Evolutionary conservation across 257 asterid species (phyloP).

Genomic region (Forsythia suspensa): DNA sequence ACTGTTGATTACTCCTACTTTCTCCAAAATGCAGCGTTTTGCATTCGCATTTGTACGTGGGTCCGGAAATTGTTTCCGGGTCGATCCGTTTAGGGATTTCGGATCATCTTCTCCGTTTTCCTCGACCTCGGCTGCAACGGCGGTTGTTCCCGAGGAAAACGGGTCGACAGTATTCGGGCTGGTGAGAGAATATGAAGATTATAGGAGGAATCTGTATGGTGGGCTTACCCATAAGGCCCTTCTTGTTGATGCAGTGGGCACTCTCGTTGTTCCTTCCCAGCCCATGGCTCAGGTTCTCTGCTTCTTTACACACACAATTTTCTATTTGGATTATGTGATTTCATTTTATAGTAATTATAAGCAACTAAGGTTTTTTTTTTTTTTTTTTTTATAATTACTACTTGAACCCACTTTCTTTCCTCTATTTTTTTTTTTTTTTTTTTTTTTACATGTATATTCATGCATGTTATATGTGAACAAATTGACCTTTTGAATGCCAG

Average conservation of each 20-base stretch:
- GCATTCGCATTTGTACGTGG: slow-evolving; percentile 22
- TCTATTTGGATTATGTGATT: background rate
- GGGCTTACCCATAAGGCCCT: slow-evolving; percentile 94
- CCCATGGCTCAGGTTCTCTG: slow-evolving; percentile 42
- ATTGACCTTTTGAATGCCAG: background rate
- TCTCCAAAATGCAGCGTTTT: slow-evolving; percentile 23
- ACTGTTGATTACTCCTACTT: slow-evolving; percentile 15
- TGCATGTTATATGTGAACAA: background rate
- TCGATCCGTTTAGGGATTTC: background rate
- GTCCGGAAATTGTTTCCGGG: background rate
- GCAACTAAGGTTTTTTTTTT: background rate
- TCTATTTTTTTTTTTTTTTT: background rate
- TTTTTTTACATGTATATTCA: background rate
- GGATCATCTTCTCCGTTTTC: slow-evolving; percentile 25
- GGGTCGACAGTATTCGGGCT: slow-evolving; percentile 49
- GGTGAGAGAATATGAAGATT: slow-evolving; percentile 85
- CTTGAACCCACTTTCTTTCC: background rate
- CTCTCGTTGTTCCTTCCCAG: slow-evolving; percentile 91
- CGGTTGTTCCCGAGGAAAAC: slow-evolving; percentile 26
- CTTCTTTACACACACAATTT: background rate
- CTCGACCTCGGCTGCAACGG: slow-evolving; percentile 36
- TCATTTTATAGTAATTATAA: background rate
- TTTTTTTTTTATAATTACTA: background rate
- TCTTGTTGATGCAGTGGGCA: slow-evolving; percentile 96
- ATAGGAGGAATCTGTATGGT: slow-evolving; percentile 78